These are phyloP conservation scores for Corylus americana DNA, from an alignment of 306 rosid species.

Conservation along the genomic window DNA sequence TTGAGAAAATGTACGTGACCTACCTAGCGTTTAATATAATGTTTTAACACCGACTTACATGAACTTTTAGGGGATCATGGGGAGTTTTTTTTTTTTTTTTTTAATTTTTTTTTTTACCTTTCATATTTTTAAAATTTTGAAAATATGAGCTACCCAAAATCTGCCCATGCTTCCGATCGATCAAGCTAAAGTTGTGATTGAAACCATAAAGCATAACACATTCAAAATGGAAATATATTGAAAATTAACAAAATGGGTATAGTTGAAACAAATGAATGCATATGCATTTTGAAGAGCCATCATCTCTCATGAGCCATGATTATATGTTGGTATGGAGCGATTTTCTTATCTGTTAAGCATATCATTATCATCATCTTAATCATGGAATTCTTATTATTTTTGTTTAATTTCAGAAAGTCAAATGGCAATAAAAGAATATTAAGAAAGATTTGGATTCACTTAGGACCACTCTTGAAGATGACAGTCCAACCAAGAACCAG, in stretches of 20 bases:
- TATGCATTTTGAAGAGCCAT: background rate
- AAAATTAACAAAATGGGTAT: background rate
- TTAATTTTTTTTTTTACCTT: no score
- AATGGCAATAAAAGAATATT: conserved; percentile 15
- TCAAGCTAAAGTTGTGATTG: no score
- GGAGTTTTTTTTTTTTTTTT: no score
- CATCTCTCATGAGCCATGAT: background rate
- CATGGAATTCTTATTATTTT: background rate
- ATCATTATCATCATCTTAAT: background rate
- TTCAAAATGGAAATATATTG: background rate
- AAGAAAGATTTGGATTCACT: conserved; percentile 30
- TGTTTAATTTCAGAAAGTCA: conserved; percentile 2
- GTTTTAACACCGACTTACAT: no score
- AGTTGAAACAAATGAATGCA: background rate
- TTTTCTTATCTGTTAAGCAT: background rate
- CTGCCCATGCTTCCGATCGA: no score
- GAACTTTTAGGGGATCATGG: no score
- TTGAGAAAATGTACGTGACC: no score
- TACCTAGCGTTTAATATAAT: no score
- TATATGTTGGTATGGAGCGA: background rate
- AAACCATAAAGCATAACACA: background rate
- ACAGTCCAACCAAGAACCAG: conserved; percentile 17
- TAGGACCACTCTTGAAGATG: conserved; percentile 21
- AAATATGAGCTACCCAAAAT: no score
- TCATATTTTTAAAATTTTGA: no score